Base-by-base conservation (phyloP, 208 protist species). In the Kentomonas sorsogonicus region DNA sequence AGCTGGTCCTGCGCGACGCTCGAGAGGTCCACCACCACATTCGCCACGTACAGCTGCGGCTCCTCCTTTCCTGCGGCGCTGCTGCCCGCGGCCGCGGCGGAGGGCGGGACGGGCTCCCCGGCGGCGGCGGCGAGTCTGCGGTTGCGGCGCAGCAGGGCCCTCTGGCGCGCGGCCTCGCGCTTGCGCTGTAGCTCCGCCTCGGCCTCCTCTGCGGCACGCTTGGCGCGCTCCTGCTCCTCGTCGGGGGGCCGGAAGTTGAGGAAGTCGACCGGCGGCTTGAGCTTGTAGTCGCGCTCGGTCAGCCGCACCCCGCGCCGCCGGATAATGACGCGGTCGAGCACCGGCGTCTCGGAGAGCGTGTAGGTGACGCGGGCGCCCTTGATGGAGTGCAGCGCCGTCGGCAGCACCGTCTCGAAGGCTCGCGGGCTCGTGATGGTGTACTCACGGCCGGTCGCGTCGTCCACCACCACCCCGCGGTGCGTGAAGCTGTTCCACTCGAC, bases 331-430 rank as follows among this genome's bases (percentile, higher is more conserved):
- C 73, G 74, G 40, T 90, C 82, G 0, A 74, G 69, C 23, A 70
- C 30, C 5, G 72, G 38, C 38, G 46, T 6, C 16, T 26, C 20
- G 18, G 69, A 56, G 2, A 69, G 58, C 18, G 68, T 66, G 65
- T 89, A 95, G 53, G 60, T 65, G 15, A 92, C 89, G 9, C 43
- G 46, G 0, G 81, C 82, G 7, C 89, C 89, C 22, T 79, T 72
- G 13, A 95, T 45, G 0, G 72, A 59, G 9, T 77, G 77, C 38
- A 91, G 53, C 52, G 75, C 67, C 25, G 84, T 89, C 9, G 89
- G 84, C 45, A 92, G 65, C 50, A 92, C 77, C 9, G 83, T 95
- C 51, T 95, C 84, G 53, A 95, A 95, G 31, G 89, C 82, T 22
- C 84, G 72, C 11, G 89, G 73, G 71, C 77, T 89, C 13, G 73